These are phyloP conservation scores for Herpotrichia juniperi DNA, from an alignment of 2,329 filamentous ascomycete genomes.

Conservation along the genomic window DNA sequence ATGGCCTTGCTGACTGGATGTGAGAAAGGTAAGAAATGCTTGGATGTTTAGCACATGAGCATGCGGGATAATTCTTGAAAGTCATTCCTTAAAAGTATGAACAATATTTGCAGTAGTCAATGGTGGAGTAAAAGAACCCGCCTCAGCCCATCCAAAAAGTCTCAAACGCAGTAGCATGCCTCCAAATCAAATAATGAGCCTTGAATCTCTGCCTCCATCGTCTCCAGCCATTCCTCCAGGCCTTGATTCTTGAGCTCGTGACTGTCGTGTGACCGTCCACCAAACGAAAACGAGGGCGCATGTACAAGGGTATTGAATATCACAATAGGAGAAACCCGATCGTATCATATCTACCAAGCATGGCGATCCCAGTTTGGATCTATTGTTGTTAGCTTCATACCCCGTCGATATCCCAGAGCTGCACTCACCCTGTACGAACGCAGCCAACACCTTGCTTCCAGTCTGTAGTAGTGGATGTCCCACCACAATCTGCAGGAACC, in stretches of 20 bases:
- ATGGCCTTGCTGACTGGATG: no score
- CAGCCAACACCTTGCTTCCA: constrained; percentile 92
- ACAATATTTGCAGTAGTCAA: neutral
- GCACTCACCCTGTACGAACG: constrained; percentile 89
- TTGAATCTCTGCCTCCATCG: neutral
- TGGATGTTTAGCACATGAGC: no score
- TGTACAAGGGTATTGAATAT: constrained; percentile 3
- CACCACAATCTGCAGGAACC: constrained; percentile 96
- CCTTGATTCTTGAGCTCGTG: constrained; percentile 18
- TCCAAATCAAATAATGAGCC: neutral
- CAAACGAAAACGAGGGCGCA: constrained; percentile 1
- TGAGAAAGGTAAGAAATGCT: no score
- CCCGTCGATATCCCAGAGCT: neutral
- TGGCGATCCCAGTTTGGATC: constrained; percentile 83
- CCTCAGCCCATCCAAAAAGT: constrained; percentile 6
- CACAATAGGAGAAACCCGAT: neutral
- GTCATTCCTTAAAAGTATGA: neutral
- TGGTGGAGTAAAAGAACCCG: neutral
- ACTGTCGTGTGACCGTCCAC: constrained; percentile 17
- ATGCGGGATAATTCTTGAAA: neutral
- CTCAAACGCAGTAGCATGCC: constrained; percentile 24
- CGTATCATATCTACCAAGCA: constrained; percentile 37
- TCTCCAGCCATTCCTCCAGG: constrained; percentile 1
- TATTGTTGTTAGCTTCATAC: constrained; percentile 41
- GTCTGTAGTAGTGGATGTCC: constrained; percentile 96